A percentile compares a stretch with the other conserved stretches of the same genome.
Evolutionary conservation across 2,329 filamentous ascomycete genomes (phyloP).

Genomic region (Penicillium expansum): DNA sequence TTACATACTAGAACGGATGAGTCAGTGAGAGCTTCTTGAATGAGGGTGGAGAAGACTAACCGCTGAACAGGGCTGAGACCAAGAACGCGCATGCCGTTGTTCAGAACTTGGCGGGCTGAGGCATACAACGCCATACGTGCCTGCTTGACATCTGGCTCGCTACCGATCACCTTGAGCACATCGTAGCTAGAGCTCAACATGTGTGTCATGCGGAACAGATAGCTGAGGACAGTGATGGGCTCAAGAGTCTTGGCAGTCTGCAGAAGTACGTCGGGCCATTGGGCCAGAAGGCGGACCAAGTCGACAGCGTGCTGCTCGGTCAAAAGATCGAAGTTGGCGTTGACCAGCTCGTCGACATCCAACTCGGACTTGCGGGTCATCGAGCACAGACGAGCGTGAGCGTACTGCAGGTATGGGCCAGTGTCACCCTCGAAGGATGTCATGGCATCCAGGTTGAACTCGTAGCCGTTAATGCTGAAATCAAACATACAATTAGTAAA

Average conservation of each 20-base stretch:
- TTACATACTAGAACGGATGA: conserved; percentile 29
- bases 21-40: conserved; percentile 8
- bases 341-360: conserved; percentile 47
- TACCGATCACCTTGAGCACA: conserved; percentile 60
- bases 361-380: conserved; percentile 57
- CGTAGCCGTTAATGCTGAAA: conserved; percentile 60
- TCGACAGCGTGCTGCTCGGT: conserved; percentile 61
- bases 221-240: conserved; percentile 63
- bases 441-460: conserved; percentile 65
- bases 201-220: conserved; percentile 66
- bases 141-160: conserved; percentile 56
- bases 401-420: conserved; percentile 64
- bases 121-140: conserved; percentile 63
- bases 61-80: conserved; percentile 65
- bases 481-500: conserved; percentile 40
- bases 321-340: conserved; percentile 59
- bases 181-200: conserved; percentile 61
- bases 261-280: conserved; percentile 64
- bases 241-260: conserved; percentile 66
- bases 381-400: conserved; percentile 58
- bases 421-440: conserved; percentile 65
- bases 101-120: conserved; percentile 60
- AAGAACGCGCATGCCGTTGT: conserved; percentile 64
- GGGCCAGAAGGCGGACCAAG: conserved; percentile 59
- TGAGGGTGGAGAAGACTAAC: conserved; percentile 26